A percentile compares a stretch with the other conserved stretches of the same genome.
These are phyloP conservation scores for Ascochyta fabae DNA, from an alignment of 2,329 filamentous ascomycete genomes.

Conservation along the genomic window DNA sequence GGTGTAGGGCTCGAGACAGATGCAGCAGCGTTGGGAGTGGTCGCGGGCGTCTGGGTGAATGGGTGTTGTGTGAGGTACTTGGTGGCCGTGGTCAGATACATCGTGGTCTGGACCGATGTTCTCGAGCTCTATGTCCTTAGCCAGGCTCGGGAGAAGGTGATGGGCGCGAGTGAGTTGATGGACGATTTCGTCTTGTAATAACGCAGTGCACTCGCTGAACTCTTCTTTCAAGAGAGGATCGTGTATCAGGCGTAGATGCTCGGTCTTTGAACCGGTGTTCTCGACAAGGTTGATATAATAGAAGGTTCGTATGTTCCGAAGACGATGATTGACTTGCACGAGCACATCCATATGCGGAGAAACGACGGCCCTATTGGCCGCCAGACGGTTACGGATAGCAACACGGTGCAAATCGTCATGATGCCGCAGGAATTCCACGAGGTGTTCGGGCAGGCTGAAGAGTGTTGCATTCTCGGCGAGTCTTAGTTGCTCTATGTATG, in stretches of 20 bases:
- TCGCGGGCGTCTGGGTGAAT: not conserved
- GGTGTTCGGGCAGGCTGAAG: constrained; percentile 1
- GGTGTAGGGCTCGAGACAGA: constrained; percentile 18
- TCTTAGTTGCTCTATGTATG: constrained; percentile 7
- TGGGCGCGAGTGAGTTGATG: not conserved
- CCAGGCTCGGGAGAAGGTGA: not conserved
- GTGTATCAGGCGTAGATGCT: not conserved
- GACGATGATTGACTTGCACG: not conserved
- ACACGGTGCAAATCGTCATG: constrained; percentile 11
- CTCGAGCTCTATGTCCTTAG: constrained; percentile 12
- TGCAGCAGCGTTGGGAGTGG: constrained; percentile 11
- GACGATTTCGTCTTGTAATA: not conserved
- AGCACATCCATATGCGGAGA: constrained; percentile 4
- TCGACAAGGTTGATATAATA: constrained; percentile 4
- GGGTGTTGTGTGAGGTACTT: not conserved
- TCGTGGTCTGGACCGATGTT: constrained; percentile 19
- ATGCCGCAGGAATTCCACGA: constrained; percentile 7
- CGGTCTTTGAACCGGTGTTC: not conserved
- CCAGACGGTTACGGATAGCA: not conserved
- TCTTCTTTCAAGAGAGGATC: not conserved
- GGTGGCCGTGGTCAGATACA: constrained; percentile 15
- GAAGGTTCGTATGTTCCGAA: constrained; percentile 6
- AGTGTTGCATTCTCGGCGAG: constrained; percentile 1
- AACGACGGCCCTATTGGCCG: not conserved
- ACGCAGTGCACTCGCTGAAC: not conserved